These are phyloP conservation scores for Eutypella sp. DNA, from an alignment of 2,329 filamentous ascomycete genomes.

Conservation along the genomic window DNA sequence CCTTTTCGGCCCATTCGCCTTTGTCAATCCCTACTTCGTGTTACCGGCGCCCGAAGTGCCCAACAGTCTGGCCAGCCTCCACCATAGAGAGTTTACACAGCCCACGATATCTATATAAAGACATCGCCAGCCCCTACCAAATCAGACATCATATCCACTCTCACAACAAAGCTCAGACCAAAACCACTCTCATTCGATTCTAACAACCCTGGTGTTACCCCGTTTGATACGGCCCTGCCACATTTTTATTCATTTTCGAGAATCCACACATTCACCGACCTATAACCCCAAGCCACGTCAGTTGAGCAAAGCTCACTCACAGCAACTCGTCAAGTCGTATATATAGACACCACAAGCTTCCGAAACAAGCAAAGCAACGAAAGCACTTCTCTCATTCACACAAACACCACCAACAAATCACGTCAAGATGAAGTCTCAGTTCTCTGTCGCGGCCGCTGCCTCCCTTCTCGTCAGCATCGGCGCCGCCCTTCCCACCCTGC, in stretches of 20 bases:
- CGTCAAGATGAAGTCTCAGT: conserved; percentile 23
- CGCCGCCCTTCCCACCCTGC: conserved; percentile 16
- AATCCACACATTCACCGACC: not conserved
- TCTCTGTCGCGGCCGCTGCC: conserved; percentile 15
- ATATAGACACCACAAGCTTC: too few relatives aligned
- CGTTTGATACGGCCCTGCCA: not conserved
- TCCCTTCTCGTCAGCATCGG: conserved; percentile 22
- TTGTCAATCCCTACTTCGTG: too few relatives aligned
- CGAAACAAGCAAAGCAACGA: conserved; percentile 8
- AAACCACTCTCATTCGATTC: not conserved
- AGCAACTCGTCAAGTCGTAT: not conserved
- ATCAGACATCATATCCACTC: not conserved
- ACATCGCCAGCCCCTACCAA: not conserved
- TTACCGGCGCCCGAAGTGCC: too few relatives aligned
- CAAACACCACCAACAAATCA: conserved; percentile 11
- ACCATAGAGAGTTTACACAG: too few relatives aligned
- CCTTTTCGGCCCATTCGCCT: not conserved
- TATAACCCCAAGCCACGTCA: not conserved
- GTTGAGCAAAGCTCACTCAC: not conserved
- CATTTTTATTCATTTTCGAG: not conserved
- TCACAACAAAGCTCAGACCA: not conserved
- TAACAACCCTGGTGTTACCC: not conserved
- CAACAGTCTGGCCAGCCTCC: too few relatives aligned
- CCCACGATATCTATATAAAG: not conserved
- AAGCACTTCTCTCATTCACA: not conserved